Percentiles rank a stretch among this genome's conserved stretches.
These are phyloP conservation scores for Agrocybe praecox DNA, from an alignment of 768 basidiomycete species.

Conservation along the genomic window DNA sequence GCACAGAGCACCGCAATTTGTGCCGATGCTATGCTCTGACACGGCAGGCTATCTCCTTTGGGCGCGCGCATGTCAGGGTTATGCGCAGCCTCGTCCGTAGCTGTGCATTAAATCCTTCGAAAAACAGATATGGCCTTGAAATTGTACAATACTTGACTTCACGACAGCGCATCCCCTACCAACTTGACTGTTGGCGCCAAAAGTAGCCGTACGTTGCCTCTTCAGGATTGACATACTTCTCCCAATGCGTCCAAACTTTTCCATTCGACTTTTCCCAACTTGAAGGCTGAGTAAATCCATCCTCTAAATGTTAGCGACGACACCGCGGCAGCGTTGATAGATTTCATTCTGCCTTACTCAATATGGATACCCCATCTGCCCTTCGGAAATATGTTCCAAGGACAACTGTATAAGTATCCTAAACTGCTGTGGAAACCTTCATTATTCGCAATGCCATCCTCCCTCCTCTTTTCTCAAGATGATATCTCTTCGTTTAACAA, in stretches of 20 bases:
- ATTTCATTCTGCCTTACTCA: conserved; percentile 19
- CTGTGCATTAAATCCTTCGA: conserved; percentile 18
- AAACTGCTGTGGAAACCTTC: conserved; percentile 14
- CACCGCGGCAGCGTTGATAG: conserved; percentile 19
- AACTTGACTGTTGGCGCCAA: conserved; percentile 3
- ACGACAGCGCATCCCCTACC: conserved; percentile 15
- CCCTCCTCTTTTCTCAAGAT: conserved; percentile 24
- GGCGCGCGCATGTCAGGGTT: conserved; percentile 6
- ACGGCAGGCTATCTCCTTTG: conserved; percentile 2
- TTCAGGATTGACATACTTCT: conserved; percentile 16
- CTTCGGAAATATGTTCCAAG: conserved; percentile 24
- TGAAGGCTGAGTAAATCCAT: conserved; percentile 27
- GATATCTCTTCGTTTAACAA: conserved; percentile 18
- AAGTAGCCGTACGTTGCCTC: conserved; percentile 10
- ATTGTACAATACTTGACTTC: conserved; percentile 12
- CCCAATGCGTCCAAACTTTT: conserved; percentile 19
- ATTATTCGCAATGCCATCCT: conserved; percentile 17
- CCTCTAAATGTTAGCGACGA: conserved; percentile 15
- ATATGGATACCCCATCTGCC: conserved; percentile 16
- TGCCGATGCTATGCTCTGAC: conserved; percentile 11
- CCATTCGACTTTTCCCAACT: conserved; percentile 25
- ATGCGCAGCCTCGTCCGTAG: conserved; percentile 14
- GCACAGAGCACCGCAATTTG: conserved; percentile 3
- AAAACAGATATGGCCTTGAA: conserved; percentile 13
- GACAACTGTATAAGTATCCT: conserved; percentile 28